phyloP scores from a whole-genome alignment of 495 filamentous ascomycete genomes.

The Schizothecium vesticola region DNA sequence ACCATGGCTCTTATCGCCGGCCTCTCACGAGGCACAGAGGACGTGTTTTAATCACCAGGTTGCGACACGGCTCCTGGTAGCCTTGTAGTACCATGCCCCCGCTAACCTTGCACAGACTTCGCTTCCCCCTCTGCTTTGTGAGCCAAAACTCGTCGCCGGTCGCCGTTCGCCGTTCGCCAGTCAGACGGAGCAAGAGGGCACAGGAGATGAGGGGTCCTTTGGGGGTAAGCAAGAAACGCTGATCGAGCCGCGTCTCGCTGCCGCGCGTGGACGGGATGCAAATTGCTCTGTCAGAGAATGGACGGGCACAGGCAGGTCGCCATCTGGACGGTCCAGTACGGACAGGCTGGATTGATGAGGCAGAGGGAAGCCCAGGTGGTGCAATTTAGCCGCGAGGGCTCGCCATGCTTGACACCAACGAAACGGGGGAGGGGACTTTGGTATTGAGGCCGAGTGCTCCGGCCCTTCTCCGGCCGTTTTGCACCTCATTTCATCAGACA shows the following conservation, averaged over 20 bases:
- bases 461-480: slow-evolving; percentile 35
- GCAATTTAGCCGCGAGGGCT: slow-evolving; percentile 23
- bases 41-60: neutral
- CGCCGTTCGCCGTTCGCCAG: neutral
- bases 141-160: neutral
- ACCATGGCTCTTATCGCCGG: neutral
- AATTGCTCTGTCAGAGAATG: neutral
- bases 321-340: neutral
- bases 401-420: neutral
- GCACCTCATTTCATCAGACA: slow-evolving; percentile 4
- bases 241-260: neutral
- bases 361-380: neutral
- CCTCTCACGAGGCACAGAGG: neutral
- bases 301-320: neutral
- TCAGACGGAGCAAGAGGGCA: neutral
- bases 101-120: neutral
- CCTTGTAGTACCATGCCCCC: neutral
- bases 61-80: neutral
- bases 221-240: neutral
- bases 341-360: slow-evolving; percentile 5
- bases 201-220: neutral
- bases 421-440: slow-evolving; percentile 8
- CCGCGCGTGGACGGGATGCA: neutral
- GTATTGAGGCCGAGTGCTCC: slow-evolving; percentile 12
- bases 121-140: neutral